Conservation (phyloP, 768 basidiomycete genomes). For the Macrolepiota dolichaula region DNA sequence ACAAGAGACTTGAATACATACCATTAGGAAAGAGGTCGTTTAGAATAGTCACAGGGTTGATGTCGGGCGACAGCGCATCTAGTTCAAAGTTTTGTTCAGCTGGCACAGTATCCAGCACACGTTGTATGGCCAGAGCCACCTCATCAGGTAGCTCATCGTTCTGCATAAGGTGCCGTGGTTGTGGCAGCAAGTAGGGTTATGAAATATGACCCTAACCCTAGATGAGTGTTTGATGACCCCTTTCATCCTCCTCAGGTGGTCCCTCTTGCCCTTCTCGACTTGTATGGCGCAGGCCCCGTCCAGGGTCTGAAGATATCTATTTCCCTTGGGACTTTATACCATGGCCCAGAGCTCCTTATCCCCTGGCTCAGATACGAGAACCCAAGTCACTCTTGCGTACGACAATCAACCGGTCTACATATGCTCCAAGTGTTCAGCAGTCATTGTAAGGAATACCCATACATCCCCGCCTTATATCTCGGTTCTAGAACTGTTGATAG, state of each 20-base stretch:
- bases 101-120: constrained; percentile 55
- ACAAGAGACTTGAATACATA: constrained; percentile 25
- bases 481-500: constrained; percentile 29
- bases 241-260: background rate
- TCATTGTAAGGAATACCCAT: constrained; percentile 51
- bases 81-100: constrained; percentile 48
- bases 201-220: constrained; percentile 22
- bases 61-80: constrained; percentile 54
- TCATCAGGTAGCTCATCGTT: constrained; percentile 60
- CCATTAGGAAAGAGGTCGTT: constrained; percentile 82
- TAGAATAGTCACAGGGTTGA: constrained; percentile 52
- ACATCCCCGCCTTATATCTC: background rate
- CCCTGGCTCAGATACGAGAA: constrained; percentile 40
- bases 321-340: background rate
- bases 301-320: background rate
- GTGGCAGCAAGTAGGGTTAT: background rate
- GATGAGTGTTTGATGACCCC: constrained; percentile 7
- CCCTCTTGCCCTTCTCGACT: background rate
- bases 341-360: constrained; percentile 14
- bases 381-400: constrained; percentile 60
- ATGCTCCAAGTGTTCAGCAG: constrained; percentile 67
- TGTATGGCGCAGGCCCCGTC: background rate
- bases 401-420: constrained; percentile 65
- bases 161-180: background rate
- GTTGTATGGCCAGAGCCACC: constrained; percentile 66